Percentiles rank a stretch among this genome's conserved stretches.
These are phyloP conservation scores for Phialophora expanda DNA, from an alignment of 2,329 filamentous ascomycete species.

Conservation along the genomic window DNA sequence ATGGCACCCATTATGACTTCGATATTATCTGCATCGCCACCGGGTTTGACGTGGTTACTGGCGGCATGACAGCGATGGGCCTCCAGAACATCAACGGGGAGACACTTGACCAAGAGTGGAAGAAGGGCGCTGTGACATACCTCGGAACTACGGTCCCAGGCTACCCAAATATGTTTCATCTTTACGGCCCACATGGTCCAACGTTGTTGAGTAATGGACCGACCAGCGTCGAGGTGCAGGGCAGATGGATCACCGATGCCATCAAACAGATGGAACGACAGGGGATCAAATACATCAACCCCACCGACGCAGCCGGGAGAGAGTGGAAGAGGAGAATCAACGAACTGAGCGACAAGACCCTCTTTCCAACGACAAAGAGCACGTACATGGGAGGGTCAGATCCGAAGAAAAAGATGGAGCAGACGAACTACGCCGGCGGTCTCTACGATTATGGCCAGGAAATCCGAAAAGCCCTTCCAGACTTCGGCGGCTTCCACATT, in stretches of 20 bases:
- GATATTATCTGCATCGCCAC: conserved; percentile 52
- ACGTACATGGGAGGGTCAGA: conserved; percentile 56
- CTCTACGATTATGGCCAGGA: conserved; percentile 37
- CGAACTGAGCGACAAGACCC: conserved; percentile 50
- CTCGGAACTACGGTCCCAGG: conserved; percentile 50
- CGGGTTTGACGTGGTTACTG: conserved; percentile 52
- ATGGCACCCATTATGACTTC: conserved; percentile 48
- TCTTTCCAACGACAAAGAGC: conserved; percentile 52
- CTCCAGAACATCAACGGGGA: conserved; percentile 47
- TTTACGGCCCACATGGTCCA: conserved; percentile 61
- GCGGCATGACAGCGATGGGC: conserved; percentile 49
- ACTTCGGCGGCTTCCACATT: conserved; percentile 37
- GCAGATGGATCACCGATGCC: conserved; percentile 57
- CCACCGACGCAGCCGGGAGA: conserved; percentile 53
- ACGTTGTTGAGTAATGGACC: conserved; percentile 64
- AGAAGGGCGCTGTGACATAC: conserved; percentile 46
- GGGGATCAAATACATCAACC: conserved; percentile 59
- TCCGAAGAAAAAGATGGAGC: conserved; percentile 60
- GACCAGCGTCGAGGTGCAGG: conserved; percentile 61
- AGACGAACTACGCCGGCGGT: conserved; percentile 53
- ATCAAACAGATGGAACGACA: conserved; percentile 59
- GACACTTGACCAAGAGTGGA: conserved; percentile 40
- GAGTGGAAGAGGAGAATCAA: conserved; percentile 59
- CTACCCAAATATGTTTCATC: conserved; percentile 58
- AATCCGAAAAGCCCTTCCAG: conserved; percentile 35